Conservation (phyloP, 1,284 basidiomycete genomes). For the Tilletia setariae region DNA sequence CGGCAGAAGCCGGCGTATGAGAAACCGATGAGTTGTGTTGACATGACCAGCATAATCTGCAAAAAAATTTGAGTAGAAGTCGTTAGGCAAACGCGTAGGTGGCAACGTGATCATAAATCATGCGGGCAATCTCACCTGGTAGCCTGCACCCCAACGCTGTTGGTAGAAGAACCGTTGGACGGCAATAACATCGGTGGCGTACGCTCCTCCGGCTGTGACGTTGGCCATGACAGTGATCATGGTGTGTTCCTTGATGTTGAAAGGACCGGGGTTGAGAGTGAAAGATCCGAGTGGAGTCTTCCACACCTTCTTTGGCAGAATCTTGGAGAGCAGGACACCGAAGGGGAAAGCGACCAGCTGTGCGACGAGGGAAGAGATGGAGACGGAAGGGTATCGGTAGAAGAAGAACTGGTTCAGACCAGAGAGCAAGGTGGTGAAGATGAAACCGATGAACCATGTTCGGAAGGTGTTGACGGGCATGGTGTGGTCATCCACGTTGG, state of each 20-base stretch:
- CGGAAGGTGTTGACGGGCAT: constrained; percentile 48
- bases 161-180: constrained; percentile 33
- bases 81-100: too few relatives aligned
- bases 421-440: constrained; percentile 36
- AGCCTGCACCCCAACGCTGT: constrained; percentile 18
- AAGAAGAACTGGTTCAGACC: constrained; percentile 44
- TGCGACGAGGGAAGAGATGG: constrained; percentile 36
- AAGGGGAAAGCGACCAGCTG: constrained; percentile 42
- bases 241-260: constrained; percentile 50
- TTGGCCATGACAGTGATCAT: constrained; percentile 55
- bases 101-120: too few relatives aligned
- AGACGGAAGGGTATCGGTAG: constrained; percentile 37
- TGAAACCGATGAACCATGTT: constrained; percentile 37
- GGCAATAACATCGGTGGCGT: constrained; percentile 54
- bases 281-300: constrained; percentile 27
- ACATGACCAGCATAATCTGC: constrained; percentile 52
- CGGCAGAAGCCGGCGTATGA: constrained; percentile 44
- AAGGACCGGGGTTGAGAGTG: constrained; percentile 45
- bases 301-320: constrained; percentile 32
- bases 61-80: constrained; percentile 26
- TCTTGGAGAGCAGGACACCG: constrained; percentile 31
- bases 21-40: constrained; percentile 56
- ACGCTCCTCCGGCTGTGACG: constrained; percentile 54
- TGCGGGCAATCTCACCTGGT: constrained; percentile 25
- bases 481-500: constrained; percentile 45